Conservation (phyloP, 306 rosid species). For the Glycine latifolia region DNA sequence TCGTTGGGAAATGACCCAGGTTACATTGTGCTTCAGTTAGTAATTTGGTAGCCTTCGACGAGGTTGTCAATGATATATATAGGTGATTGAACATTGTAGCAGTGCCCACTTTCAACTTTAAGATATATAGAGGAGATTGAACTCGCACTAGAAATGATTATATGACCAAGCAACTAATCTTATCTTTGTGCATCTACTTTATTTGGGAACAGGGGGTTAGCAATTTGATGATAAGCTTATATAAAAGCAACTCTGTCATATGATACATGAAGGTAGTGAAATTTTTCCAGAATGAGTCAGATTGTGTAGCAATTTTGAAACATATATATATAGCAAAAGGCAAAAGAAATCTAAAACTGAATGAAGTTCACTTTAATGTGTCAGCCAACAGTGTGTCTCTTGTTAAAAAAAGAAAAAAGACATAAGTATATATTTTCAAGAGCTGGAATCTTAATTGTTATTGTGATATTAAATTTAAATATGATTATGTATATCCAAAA, state of each 20-base stretch:
- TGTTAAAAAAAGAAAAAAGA: background rate
- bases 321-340: background rate
- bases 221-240: constrained; percentile 2
- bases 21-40: too few relatives aligned
- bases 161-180: background rate
- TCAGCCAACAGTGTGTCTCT: background rate
- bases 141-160: background rate
- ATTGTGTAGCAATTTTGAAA: constrained; percentile 28
- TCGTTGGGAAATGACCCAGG: too few relatives aligned
- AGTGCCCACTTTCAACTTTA: constrained; percentile 16
- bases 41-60: too few relatives aligned
- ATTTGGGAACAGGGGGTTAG: background rate
- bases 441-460: background rate
- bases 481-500: background rate
- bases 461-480: background rate
- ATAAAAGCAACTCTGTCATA: constrained; percentile 12
- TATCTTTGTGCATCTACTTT: constrained; percentile 23
- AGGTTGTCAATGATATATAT: too few relatives aligned
- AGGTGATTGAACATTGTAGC: background rate
- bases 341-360: constrained; percentile 12
- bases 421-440: background rate
- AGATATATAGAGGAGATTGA: constrained; percentile 3
- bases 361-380: constrained; percentile 36
- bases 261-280: background rate
- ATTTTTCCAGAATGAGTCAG: constrained; percentile 6